Evolutionary conservation across 1,139 yeast species (phyloP).

Genomic region (Pichia sp.): DNA sequence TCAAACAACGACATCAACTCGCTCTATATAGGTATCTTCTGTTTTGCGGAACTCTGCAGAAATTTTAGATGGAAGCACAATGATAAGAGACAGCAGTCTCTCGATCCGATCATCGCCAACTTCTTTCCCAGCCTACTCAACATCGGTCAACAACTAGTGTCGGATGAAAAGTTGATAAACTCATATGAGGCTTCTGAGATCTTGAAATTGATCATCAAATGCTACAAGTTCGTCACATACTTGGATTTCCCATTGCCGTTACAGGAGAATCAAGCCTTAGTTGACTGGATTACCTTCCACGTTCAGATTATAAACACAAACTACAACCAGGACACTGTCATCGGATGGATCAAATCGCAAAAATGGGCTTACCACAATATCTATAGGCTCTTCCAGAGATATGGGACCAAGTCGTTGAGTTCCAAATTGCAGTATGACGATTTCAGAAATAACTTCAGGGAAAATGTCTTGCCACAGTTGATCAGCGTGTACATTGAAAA

Average conservation of each 20-base stretch:
- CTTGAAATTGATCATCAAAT: slow-evolving; percentile 69
- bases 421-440: slow-evolving; percentile 49
- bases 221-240: slow-evolving; percentile 77
- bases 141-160: slow-evolving; percentile 57
- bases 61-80: slow-evolving; percentile 75
- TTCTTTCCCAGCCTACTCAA: slow-evolving; percentile 68
- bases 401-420: slow-evolving; percentile 51
- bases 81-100: slow-evolving; percentile 45
- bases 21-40: slow-evolving; percentile 71
- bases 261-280: slow-evolving; percentile 54
- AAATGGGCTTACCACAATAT: slow-evolving; percentile 89
- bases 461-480: slow-evolving; percentile 69
- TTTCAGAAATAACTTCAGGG: slow-evolving; percentile 45
- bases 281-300: slow-evolving; percentile 77
- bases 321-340: slow-evolving; percentile 48
- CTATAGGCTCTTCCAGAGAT: slow-evolving; percentile 68
- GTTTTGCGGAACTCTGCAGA: slow-evolving; percentile 70
- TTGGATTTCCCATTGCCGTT: slow-evolving; percentile 70
- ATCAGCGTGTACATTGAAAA: slow-evolving; percentile 59
- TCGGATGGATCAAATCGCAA: slow-evolving; percentile 71
- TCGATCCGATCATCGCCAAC: slow-evolving; percentile 57
- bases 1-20: slow-evolving; percentile 48
- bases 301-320: slow-evolving; percentile 61
- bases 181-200: slow-evolving; percentile 56
- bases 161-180: slow-evolving; percentile 39